Base-by-base conservation (phyloP, 1,284 basidiomycete species). In the Pyrrhoderma lamaoense region DNA sequence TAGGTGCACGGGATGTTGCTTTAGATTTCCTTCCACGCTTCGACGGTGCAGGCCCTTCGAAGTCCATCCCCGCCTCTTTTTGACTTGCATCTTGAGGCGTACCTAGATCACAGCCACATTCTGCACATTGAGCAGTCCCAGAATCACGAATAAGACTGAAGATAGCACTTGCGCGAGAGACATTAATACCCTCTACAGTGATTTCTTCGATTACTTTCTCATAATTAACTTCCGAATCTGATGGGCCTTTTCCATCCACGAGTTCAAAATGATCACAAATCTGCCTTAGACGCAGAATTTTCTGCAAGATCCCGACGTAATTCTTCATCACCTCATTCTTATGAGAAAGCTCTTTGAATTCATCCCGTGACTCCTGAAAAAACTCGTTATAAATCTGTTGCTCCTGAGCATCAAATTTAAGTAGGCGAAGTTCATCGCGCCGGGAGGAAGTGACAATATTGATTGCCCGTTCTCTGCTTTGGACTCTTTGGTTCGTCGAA, bases 241-340 rank as follows among this genome's bases (percentile, higher is more conserved):
- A 55, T 13, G 64, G 68, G 51, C 77, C 77, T 58, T 91, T 92
- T 56, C 83, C 82, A 63, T 88, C 77, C 1, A 97, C 90, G 34
- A 99, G 77, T 60, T 94, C 92, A 59, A 84, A 89, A 68, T 99
- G 94, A 64, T 97, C 92, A 70, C 96, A 99, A 47, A 97, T 97
- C 72, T 99, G 93, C 37, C 96, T 87, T 36, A 99, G 77, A 8
- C 92, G 88, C 49, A 97, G 73, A 52, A 97, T 88, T 73, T 95
- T 94, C 70, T 97, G 94, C 58, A 99, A 69, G 60, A 99, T 96
- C 48, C 93, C 93, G 53, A 96, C 95, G 61, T 97, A 98, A 65
- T 97, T 97, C 78, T 94, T 94, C 82, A 92, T 91, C 46, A 96
- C 85, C 65, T 94, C 89, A 60, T 89, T 89, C 65, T 88, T 89